phyloP scores from a whole-genome alignment of 306 rosid species.

The Cucurbita pepo region DNA sequence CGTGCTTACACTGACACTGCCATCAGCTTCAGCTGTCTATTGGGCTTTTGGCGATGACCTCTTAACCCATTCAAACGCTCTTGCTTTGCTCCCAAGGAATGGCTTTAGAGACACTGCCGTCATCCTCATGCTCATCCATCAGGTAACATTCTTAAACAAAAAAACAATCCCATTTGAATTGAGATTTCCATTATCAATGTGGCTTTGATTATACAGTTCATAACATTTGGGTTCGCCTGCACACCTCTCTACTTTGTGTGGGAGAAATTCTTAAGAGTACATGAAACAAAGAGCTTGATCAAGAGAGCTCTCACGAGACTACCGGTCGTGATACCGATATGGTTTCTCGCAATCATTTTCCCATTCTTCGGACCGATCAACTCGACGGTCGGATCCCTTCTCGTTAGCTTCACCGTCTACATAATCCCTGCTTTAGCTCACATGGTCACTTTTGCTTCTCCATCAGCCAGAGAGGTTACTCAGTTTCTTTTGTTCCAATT shows the following conservation, averaged over 20 bases:
- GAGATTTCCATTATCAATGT: background rate
- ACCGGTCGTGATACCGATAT: conserved; percentile 90
- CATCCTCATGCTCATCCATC: conserved; percentile 94
- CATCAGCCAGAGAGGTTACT: conserved; percentile 69
- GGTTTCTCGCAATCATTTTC: conserved; percentile 88
- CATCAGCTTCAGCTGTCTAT: conserved; percentile 84
- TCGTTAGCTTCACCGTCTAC: conserved; percentile 97
- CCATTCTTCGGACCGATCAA: conserved; percentile 98
- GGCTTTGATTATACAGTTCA: conserved; percentile 40
- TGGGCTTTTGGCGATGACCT: conserved; percentile 95
- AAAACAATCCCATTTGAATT: background rate
- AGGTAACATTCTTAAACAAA: conserved; percentile 25
- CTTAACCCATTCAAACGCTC: conserved; percentile 82
- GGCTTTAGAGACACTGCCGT: conserved; percentile 70
- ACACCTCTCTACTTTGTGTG: conserved; percentile 95
- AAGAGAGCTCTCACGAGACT: conserved; percentile 75
- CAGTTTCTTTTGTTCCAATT: background rate
- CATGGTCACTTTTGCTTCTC: conserved; percentile 81
- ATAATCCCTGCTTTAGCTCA: conserved; percentile 94
- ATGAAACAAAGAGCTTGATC: conserved; percentile 67
- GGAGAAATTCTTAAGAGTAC: conserved; percentile 81
- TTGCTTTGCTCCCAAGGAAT: conserved; percentile 70
- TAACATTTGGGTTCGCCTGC: conserved; percentile 97
- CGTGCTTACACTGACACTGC: conserved; percentile 79
- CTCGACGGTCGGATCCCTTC: conserved; percentile 90